Base-by-base conservation (phyloP, 345 rosid species). In the Melastoma malabathricum region DNA sequence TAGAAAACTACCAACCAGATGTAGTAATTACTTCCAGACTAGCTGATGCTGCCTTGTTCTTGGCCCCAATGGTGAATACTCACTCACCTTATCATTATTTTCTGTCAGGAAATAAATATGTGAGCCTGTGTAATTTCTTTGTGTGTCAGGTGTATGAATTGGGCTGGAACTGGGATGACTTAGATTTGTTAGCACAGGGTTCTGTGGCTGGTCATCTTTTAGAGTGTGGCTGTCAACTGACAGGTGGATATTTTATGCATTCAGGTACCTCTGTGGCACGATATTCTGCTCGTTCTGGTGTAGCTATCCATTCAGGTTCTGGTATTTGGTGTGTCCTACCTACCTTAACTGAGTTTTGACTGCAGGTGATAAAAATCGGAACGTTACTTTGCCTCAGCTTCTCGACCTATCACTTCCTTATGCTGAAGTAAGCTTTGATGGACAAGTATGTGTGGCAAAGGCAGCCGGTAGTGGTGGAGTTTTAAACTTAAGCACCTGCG, bases 201-300 rank as follows among this genome's bases (percentile, higher is more conserved):
- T 65, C 86, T 62, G 68, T 89, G 54, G 94, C 88, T 52, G 90
- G 97, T 49, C 97, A 89, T 60, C 94, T 83, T 68, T 63, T 89
- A 50, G 97, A 89, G 72, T 89, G 97, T 31, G 95, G 97, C 63
- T 86, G 94, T 69, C 97, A 89, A 68, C 90, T 89, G 44, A 89
- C 90, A n/a, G 95, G 95, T 54, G 97, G 97, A 62, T 89, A 86
- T 75, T 89, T 81, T 83, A 83, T 86, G 95, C 97, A 89, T 73
- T 94, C 97, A 63, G 90, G 97, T 89, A 51, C 38, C 43, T 27
- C 43, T 51, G 43, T 51, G 31, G 16, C 17, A 27, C 38, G 5
- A 31, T 31, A 31, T 31, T 31, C 38, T 31, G 38, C 38, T 31
- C 38, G 10, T 9, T 31, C 10, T 31, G 7, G 38, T 31, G 38